Base-by-base conservation (phyloP, 2,329 filamentous ascomycete genomes). In the Cephalotrichum gorgonifer region DNA sequence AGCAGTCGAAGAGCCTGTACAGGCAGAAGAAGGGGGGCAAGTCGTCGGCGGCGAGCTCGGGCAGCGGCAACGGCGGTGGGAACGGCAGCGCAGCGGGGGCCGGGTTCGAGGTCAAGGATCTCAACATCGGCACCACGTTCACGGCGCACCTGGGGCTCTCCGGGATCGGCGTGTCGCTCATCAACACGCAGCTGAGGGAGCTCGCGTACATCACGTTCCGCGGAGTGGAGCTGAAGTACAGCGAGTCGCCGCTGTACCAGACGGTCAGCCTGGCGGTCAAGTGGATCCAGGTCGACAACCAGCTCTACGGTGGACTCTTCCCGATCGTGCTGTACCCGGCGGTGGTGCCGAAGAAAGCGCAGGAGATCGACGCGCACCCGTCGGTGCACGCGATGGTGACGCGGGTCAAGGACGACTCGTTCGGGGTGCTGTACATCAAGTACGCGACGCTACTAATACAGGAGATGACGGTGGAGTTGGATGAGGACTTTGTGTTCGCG, bases 241-340 rank as follows among this genome's bases (percentile, higher is more conserved):
- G 83, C 50, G 93, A 98, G 60, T 97, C 93, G n/a, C 79, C 83
- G 17, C 72, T 96, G 15, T 95, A 95, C 61, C 93, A 98, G 66
- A 97, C 89, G 1, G 68, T 96, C 53, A 91, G 88, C 44, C 73
- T 93, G 46, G 87, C 88, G 0, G 85, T 97, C 62, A 97, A 98
- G 65, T 98, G 94, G 94, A 93, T 98, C 26, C 93, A 98, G 66
- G 87, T 98, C 57, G 93, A 98, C 67, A 98, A 98, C 58, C 93
- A 98, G 65, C 79, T 98, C 14, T 98, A 98, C 60, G 94, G 94
- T 26, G 93, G 94, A 25, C 90, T 98, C 57, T 98, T 98, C 74
- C 93, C 93, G 0, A 95, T 98, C 69, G 81, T 98, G 27, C 74
- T 98, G 50, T 98, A 98, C 63, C 93, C 93, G 6, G 96, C 90